A percentile compares a stretch with the other conserved stretches of the same genome.
Conservation (phyloP, 768 basidiomycete species). For the Stropharia rugosoannulata region DNA sequence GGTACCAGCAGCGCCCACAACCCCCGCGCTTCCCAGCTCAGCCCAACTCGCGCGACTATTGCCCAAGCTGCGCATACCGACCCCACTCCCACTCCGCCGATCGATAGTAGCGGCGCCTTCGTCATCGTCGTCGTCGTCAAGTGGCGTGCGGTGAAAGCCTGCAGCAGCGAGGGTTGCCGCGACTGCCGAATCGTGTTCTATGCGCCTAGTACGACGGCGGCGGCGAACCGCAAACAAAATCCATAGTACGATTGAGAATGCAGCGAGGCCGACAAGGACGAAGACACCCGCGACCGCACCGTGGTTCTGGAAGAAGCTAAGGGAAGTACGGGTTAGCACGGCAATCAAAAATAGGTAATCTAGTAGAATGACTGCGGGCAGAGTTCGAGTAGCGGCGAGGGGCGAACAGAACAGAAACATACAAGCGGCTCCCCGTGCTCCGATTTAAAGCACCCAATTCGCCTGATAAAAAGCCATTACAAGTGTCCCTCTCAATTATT, state of each 20-base stretch:
- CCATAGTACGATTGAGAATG: conserved; percentile 65
- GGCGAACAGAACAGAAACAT: too few relatives aligned
- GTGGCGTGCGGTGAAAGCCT: conserved; percentile 63
- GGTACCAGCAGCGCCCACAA: neutral
- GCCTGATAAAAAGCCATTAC: too few relatives aligned
- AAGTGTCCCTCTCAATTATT: too few relatives aligned
- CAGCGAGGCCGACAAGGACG: conserved; percentile 83
- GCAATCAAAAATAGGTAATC: neutral
- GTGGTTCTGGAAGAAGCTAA: conserved; percentile 82
- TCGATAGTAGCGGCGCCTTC: conserved; percentile 15
- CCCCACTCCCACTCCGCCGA: neutral
- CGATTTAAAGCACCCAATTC: too few relatives aligned
- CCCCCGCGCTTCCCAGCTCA: conserved; percentile 7
- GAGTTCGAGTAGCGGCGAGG: too few relatives aligned
- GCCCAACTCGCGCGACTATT: neutral
- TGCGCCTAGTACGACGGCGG: conserved; percentile 53
- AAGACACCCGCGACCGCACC: conserved; percentile 94
- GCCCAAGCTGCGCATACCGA: neutral
- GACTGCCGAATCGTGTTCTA: conserved; percentile 73
- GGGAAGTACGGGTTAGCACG: conserved; percentile 3
- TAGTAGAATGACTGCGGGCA: too few relatives aligned
- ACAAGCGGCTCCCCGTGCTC: too few relatives aligned
- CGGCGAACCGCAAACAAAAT: conserved; percentile 70
- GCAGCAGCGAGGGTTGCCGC: conserved; percentile 73
- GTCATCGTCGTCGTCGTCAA: conserved; percentile 55